Evolutionary conservation across 805 yeast species (phyloP).

Genomic region (Monosporozyma yasuniensis): DNA sequence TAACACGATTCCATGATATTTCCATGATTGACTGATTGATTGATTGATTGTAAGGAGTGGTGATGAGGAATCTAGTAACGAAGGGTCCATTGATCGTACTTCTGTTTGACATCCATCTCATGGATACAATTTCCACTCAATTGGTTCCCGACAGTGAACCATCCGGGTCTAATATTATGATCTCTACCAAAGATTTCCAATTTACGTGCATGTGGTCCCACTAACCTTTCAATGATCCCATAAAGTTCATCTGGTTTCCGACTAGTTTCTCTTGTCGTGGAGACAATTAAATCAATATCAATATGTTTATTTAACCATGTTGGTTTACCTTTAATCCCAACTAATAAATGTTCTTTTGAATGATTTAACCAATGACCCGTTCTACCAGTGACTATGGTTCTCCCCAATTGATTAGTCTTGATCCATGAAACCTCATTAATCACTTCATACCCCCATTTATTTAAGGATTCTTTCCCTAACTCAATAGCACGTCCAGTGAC

Average conservation of each 20-base stretch:
- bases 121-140: constrained; percentile 48
- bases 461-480: constrained; percentile 67
- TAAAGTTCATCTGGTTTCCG: constrained; percentile 89
- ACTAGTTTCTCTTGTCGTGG: constrained; percentile 79
- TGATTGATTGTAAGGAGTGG: no score
- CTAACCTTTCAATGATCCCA: constrained; percentile 76
- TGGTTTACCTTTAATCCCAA: constrained; percentile 79
- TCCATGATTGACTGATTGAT: not conserved
- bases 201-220: constrained; percentile 67
- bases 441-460: constrained; percentile 74
- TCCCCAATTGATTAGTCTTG: constrained; percentile 75
- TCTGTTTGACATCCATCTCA: constrained; percentile 47
- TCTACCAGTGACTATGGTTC: constrained; percentile 90
- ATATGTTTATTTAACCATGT: constrained; percentile 56
- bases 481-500: constrained; percentile 93
- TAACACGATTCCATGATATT: constrained; percentile 5
- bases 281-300: constrained; percentile 71
- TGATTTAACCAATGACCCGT: constrained; percentile 98
- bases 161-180: constrained; percentile 79
- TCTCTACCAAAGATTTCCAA: constrained; percentile 84
- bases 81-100: constrained; percentile 30
- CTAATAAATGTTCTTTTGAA: constrained; percentile 81
- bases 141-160: constrained; percentile 86
- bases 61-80: no score
- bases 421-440: constrained; percentile 84